Percentiles rank a stretch among this genome's conserved stretches.
phyloP scores from a whole-genome alignment of 1,139 yeast species.

The Debaryomyces psychrophilus region DNA sequence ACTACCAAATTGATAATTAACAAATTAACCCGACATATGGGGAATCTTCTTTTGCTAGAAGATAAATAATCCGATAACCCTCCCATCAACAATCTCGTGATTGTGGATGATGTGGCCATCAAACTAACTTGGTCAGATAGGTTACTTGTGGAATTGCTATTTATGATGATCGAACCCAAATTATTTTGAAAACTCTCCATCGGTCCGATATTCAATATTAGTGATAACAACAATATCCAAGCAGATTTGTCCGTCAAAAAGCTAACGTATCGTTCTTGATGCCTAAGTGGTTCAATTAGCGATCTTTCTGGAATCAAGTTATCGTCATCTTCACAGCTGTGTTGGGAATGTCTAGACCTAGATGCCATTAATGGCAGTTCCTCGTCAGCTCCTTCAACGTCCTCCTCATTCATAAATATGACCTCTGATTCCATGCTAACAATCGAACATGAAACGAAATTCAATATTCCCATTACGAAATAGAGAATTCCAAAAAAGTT shows the following conservation, averaged over 20 bases:
- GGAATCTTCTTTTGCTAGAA: slow-evolving; percentile 27
- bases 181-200: slow-evolving; percentile 86
- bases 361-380: slow-evolving; percentile 12
- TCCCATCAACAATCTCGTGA: slow-evolving; percentile 63
- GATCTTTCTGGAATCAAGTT: slow-evolving; percentile 27
- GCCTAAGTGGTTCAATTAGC: slow-evolving; percentile 48
- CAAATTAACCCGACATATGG: slow-evolving; percentile 46
- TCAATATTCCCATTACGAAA: slow-evolving; percentile 55
- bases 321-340: slow-evolving; percentile 20
- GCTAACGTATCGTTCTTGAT: slow-evolving; percentile 46
- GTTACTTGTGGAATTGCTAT: slow-evolving; percentile 38
- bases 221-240: slow-evolving; percentile 62
- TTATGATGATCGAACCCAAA: slow-evolving; percentile 64
- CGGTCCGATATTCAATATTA: slow-evolving; percentile 79
- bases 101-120: slow-evolving; percentile 45
- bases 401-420: slow-evolving; percentile 38
- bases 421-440: slow-evolving; percentile 65
- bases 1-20: slow-evolving; percentile 42
- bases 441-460: slow-evolving; percentile 64
- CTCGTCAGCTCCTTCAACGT: slow-evolving; percentile 22
- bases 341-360: slow-evolving; percentile 7
- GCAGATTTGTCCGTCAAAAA: slow-evolving; percentile 69
- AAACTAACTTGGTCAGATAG: slow-evolving; percentile 50
- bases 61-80: slow-evolving; percentile 60
- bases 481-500: slow-evolving; percentile 60